phyloP scores from a whole-genome alignment of 306 rosid genomes.

The Fragaria iinumae region DNA sequence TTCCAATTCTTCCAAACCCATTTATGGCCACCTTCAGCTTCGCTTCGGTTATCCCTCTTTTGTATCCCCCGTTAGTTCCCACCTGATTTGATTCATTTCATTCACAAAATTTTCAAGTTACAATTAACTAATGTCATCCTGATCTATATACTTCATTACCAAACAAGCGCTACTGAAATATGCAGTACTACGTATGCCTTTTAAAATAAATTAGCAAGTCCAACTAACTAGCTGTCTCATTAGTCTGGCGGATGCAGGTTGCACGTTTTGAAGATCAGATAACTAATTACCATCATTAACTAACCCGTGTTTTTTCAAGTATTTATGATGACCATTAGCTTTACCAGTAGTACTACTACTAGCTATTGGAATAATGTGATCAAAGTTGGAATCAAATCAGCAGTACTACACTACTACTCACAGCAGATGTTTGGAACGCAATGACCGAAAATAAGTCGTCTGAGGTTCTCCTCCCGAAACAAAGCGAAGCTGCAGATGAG shows the following conservation, averaged over 20 bases:
- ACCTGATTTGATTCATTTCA: constrained; percentile 30
- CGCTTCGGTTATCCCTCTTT: constrained; percentile 66
- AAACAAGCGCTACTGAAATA: not conserved
- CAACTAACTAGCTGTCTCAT: not conserved
- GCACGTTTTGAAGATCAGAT: not conserved
- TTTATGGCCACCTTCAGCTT: constrained; percentile 91
- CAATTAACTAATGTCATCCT: not conserved
- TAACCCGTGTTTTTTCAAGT: not conserved
- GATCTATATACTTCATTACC: not conserved
- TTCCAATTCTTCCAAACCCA: constrained; percentile 93
- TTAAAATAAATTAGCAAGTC: not conserved
- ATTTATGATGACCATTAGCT: not conserved
- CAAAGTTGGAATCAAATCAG: not conserved
- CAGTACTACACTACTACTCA: constrained; percentile 53
- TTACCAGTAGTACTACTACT: not conserved
- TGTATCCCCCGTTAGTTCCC: constrained; percentile 63
- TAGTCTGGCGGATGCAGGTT: not conserved
- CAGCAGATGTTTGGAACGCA: constrained; percentile 83
- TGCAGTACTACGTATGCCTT: not conserved
- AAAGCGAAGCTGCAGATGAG: constrained; percentile 53
- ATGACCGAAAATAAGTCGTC: constrained; percentile 74
- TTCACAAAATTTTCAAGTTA: not conserved
- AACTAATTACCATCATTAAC: not conserved
- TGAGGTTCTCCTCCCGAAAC: constrained; percentile 58
- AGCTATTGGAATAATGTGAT: not conserved